These are phyloP conservation scores for Fusarium algeriense DNA, from an alignment of 2,329 filamentous ascomycete genomes.

Conservation along the genomic window DNA sequence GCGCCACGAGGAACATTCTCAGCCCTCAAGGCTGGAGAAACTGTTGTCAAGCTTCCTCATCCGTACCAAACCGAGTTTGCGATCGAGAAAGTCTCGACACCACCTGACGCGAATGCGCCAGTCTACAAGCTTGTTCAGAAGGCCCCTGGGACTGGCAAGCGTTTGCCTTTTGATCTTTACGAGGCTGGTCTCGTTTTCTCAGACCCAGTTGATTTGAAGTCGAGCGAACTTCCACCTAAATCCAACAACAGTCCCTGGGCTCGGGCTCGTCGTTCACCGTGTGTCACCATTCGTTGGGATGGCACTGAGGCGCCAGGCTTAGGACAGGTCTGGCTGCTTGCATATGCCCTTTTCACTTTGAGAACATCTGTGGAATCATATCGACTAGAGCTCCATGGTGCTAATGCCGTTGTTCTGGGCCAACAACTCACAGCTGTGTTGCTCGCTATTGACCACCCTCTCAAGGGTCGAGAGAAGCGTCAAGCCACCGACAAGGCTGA, in stretches of 20 bases:
- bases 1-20: constrained; percentile 36
- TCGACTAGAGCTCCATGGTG: constrained; percentile 60
- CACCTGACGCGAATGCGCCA: constrained; percentile 31
- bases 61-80: constrained; percentile 62
- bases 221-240: constrained; percentile 60
- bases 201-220: constrained; percentile 61
- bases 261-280: constrained; percentile 65
- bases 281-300: constrained; percentile 60
- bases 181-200: constrained; percentile 58
- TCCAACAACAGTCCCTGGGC: constrained; percentile 70
- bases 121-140: constrained; percentile 55
- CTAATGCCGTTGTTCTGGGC: constrained; percentile 50
- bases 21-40: constrained; percentile 50
- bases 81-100: constrained; percentile 51
- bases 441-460: constrained; percentile 64
- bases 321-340: constrained; percentile 65
- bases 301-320: constrained; percentile 56
- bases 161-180: constrained; percentile 49
- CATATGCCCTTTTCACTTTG: constrained; percentile 66
- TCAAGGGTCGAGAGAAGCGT: constrained; percentile 50
- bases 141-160: constrained; percentile 44
- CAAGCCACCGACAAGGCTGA: constrained; percentile 40
- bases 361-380: constrained; percentile 62
- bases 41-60: constrained; percentile 62
- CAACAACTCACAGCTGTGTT: constrained; percentile 60